Evolutionary conservation across 2,329 filamentous ascomycete genomes (phyloP), one percentile per base, ranked within the genome.

Genomic region (Exserohilum rostratum): DNA sequence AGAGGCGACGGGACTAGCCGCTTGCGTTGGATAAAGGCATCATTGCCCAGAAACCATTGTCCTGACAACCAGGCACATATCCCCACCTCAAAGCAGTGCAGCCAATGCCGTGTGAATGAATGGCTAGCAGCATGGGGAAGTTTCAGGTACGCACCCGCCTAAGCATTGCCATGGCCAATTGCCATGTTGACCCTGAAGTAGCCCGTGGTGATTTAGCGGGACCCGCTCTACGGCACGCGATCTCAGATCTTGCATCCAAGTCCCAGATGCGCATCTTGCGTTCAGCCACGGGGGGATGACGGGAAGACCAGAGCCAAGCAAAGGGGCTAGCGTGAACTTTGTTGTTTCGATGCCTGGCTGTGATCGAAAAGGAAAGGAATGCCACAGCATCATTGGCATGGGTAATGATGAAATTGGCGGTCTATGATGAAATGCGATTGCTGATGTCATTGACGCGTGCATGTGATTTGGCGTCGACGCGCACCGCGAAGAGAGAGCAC

Each of bases 391-490:
- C n/a, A n/a, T n/a, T 45, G 7, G 30, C 30, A 34, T 17, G 13
- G 30, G 33, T 29, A 11, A 17, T 33, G 29, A 22, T 15, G n/a
- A n/a, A 13, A 17, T 15, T 40, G 22, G 38, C 22, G 20, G n/a
- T n/a, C n/a, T n/a, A n/a, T n/a, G n/a, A n/a, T n/a, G 4, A 7
- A 25, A 25, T 5, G 22, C 22, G 4, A 25, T 52, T 31, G 29
- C 40, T 42, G 45, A 57, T 50, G 50, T 57, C 50, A 53, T 53
- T 34, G 22, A 34, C 27, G 27, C 35, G 22, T 20, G 38, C 54
- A 57, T 49, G 44, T 53, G 54, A 53, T 34, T 35, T 57, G 50
- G 54, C 54, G 54, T 57, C 29, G 34, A 46, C 48, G 43, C 43
- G 48, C 43, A 46, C 31, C 34, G 39, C 44, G 44, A 44, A 31